Conservation (phyloP, 495 filamentous ascomycete species). For the Xylaria venustula region DNA sequence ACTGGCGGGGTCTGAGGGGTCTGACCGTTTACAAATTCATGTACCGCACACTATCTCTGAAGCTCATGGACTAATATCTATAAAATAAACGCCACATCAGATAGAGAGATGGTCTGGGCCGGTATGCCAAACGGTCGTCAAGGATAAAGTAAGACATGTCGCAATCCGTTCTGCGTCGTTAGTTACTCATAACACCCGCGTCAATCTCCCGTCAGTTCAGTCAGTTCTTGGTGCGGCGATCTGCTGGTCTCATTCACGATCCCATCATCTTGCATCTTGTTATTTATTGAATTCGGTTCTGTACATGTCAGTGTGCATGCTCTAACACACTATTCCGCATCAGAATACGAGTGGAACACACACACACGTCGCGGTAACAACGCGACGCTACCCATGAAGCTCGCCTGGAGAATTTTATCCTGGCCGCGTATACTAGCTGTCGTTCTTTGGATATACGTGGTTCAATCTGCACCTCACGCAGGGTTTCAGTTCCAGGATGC, state of each 20-base stretch:
- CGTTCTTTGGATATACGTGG: background rate
- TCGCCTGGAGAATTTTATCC: no score
- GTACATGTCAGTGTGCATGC: no score
- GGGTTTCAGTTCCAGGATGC: background rate
- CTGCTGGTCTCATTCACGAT: constrained; percentile 7
- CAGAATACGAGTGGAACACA: background rate
- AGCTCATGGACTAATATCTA: no score
- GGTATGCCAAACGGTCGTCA: background rate
- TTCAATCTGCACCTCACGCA: background rate
- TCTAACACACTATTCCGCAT: background rate
- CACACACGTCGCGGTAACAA: background rate
- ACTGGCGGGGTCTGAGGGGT: background rate
- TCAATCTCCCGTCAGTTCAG: background rate
- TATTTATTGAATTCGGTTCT: constrained; percentile 7
- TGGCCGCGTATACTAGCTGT: background rate
- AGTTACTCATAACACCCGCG: background rate
- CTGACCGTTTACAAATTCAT: no score
- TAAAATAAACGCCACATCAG: no score
- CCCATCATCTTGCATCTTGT: constrained; percentile 14
- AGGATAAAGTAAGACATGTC: background rate
- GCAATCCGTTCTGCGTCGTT: background rate
- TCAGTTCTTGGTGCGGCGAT: constrained; percentile 1
- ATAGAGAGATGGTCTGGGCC: no score
- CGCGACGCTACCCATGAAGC: background rate
- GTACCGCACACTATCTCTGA: no score